phyloP scores from a whole-genome alignment of 495 filamentous ascomycete species.

The Paragyromitra xinjiangensis region DNA sequence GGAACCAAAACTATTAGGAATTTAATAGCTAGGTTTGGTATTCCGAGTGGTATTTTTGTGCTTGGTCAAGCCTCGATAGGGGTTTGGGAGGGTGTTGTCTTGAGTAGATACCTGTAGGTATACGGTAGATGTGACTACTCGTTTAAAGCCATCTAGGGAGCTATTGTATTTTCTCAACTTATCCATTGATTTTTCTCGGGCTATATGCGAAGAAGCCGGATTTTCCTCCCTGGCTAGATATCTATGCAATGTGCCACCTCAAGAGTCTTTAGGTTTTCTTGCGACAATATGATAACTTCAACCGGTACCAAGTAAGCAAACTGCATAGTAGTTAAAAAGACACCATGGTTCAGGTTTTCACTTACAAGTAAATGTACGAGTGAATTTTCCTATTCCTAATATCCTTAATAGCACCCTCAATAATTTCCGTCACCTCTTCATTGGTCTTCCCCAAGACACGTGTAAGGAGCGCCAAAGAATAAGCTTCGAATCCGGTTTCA shows the following conservation, averaged over 20 bases:
- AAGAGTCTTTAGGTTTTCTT: neutral
- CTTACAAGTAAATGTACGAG: slow-evolving; percentile 17
- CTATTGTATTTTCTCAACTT: too few relatives aligned
- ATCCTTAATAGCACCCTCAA: slow-evolving; percentile 22
- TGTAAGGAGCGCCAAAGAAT: slow-evolving; percentile 35
- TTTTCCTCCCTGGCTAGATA: neutral
- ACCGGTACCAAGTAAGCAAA: neutral
- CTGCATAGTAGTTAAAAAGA: too few relatives aligned
- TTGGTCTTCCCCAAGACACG: slow-evolving; percentile 28
- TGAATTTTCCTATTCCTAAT: slow-evolving; percentile 28
- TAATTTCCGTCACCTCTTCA: slow-evolving; percentile 23
- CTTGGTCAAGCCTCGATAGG: too few relatives aligned
- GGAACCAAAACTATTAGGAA: too few relatives aligned
- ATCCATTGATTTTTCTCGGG: too few relatives aligned
- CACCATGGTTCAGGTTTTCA: neutral
- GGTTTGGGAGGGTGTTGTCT: too few relatives aligned
- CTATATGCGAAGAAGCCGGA: neutral
- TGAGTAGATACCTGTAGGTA: too few relatives aligned
- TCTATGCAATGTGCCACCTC: neutral
- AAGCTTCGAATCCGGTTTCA: slow-evolving; percentile 26
- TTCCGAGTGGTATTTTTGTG: too few relatives aligned
- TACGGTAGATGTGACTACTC: too few relatives aligned
- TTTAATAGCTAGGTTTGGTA: too few relatives aligned
- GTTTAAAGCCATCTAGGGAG: too few relatives aligned
- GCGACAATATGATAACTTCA: slow-evolving; percentile 21